Evolutionary conservation across 345 rosid species (phyloP).

Genomic region (Sonneratia caseolaris): DNA sequence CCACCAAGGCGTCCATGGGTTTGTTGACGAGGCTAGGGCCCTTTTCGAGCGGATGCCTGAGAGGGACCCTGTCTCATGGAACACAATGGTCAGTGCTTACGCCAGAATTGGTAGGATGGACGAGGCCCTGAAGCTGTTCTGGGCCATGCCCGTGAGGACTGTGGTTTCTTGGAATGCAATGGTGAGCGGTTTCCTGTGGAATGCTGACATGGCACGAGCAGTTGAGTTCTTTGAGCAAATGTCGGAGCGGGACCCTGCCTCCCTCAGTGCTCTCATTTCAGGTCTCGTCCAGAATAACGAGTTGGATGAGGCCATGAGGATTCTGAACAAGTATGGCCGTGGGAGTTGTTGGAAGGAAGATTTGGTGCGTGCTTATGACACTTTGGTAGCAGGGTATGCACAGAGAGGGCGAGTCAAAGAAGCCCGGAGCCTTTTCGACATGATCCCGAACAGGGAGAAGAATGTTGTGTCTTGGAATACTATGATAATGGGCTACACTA

Average conservation of each 20-base stretch:
- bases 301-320: slow-evolving; percentile 44
- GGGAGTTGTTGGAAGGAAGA: slow-evolving; percentile 20
- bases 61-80: slow-evolving; percentile 54
- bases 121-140: slow-evolving; percentile 42
- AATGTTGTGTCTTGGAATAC: slow-evolving; percentile 71
- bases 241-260: slow-evolving; percentile 41
- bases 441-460: slow-evolving; percentile 34
- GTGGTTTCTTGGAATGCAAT: slow-evolving; percentile 48
- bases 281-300: slow-evolving; percentile 53
- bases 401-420: slow-evolving; percentile 43
- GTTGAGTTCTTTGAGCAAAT: slow-evolving; percentile 38
- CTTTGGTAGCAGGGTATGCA: slow-evolving; percentile 70
- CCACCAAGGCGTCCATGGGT: slow-evolving; percentile 19
- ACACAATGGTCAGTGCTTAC: slow-evolving; percentile 73
- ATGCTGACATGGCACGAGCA: slow-evolving; percentile 36
- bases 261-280: slow-evolving; percentile 45
- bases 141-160: slow-evolving; percentile 39
- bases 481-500: slow-evolving; percentile 63
- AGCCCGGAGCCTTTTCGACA: slow-evolving; percentile 51
- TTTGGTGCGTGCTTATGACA: slow-evolving; percentile 52
- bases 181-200: slow-evolving; percentile 49
- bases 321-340: slow-evolving; percentile 26
- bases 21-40: slow-evolving; percentile 35
- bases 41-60: slow-evolving; percentile 62
- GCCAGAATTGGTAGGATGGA: slow-evolving; percentile 44